These are phyloP conservation scores for Aspergillus thermomutatus DNA, from an alignment of 2,329 filamentous ascomycete species.

Conservation along the genomic window DNA sequence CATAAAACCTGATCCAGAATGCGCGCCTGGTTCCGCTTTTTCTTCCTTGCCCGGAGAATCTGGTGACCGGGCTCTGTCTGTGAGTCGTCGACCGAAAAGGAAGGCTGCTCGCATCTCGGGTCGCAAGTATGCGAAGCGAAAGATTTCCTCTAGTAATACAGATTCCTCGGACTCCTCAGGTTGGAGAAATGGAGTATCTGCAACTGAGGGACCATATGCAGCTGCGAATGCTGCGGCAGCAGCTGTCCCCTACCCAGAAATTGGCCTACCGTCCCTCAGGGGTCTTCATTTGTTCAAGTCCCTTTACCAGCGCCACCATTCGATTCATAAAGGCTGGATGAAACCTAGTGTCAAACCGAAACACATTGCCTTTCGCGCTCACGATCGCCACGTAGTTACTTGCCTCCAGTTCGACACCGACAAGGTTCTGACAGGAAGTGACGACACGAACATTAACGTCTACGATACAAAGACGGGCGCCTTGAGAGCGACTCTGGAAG, in stretches of 20 bases:
- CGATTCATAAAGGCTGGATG: conserved; percentile 92
- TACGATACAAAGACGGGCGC: conserved; percentile 96
- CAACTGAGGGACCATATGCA: conserved; percentile 77
- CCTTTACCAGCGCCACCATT: conserved; percentile 85
- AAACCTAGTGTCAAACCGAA: conserved; percentile 74
- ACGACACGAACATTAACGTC: conserved; percentile 96
- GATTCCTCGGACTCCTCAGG: conserved; percentile 39
- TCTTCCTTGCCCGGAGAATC: conserved; percentile 19
- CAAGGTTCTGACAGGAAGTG: conserved; percentile 95
- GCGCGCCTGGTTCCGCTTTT: conserved; percentile 15
- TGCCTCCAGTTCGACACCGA: conserved; percentile 97
- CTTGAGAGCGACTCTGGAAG: conserved; percentile 76
- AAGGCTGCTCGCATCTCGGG: conserved; percentile 47
- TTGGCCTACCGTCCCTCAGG: conserved; percentile 74
- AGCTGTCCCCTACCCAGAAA: conserved; percentile 75
- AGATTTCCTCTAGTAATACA: conserved; percentile 46
- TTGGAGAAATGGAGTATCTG: conserved; percentile 47
- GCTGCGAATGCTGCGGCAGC: conserved; percentile 77
- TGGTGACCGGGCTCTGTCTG: conserved; percentile 23
- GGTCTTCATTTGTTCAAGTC: conserved; percentile 94
- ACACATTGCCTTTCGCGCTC: conserved; percentile 93
- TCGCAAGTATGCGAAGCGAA: conserved; percentile 57
- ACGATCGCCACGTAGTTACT: conserved; percentile 93
- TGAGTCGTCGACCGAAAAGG: conserved; percentile 42
- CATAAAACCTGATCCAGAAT: conserved; percentile 40